Evolutionary conservation across 2,329 filamentous ascomycete species (phyloP), one percentile per base, ranked within the genome.

Genomic region (Ceratocystis diversiconidia): DNA sequence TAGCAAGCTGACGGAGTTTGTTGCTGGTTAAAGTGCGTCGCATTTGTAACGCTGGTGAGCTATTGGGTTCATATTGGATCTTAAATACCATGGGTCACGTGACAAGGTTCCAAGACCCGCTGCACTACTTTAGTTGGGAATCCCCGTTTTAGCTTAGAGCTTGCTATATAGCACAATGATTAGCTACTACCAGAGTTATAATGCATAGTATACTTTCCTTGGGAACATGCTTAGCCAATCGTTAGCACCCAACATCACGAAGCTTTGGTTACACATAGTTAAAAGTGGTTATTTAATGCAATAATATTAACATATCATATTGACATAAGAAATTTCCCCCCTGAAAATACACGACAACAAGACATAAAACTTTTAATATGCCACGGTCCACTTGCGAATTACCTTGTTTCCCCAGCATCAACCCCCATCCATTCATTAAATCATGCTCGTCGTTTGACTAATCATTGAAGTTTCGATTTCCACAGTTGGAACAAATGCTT

Each of bases 311-410:
- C 46, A 52, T 52, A 63, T 32, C 62, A 63, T 63, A 63, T 63
- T 63, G 46, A 55, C 62, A 55, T 63, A 55, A 63, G 12, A 63
- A 63, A 55, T 55, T 7, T 32, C 19, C 30, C 8, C 43, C 32
- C n/a, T 50, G 46, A 55, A 63, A 63, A 63, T 63, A 63, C 30
- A 63, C 28, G n/a, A 25, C 25, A 59, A 59, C 19, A 63, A 63
- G 28, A 63, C 28, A 55, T 55, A 17, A 63, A 63, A 55, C 46
- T 55, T 63, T 63, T 63, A 46, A 41, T 63, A 22, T 48, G 22
- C 25, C 25, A 30, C 17, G 15, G 55, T 19, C 55, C 55, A 36
- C 55, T 59, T 36, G n/a, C 43, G 28, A 48, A 25, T 19, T 32
- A 22, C 61, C 32, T 52, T n/a, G 46, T 52, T 15, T 63, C 46